Percentiles rank a stretch among this genome's conserved stretches.
Conservation (phyloP, 768 basidiomycete species). For the Botryobasidium botryosum region DNA sequence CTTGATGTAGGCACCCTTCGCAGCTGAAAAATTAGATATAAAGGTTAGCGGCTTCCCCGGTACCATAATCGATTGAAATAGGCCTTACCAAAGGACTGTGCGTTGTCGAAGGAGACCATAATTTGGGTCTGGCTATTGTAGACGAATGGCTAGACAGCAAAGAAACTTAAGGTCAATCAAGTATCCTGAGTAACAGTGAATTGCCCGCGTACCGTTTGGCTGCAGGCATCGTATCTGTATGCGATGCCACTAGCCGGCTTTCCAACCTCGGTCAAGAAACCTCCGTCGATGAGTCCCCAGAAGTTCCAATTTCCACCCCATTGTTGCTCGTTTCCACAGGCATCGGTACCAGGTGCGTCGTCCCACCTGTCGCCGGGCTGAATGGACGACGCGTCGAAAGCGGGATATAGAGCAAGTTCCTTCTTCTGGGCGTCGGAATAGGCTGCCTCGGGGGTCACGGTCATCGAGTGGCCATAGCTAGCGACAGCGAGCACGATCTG, state of each 20-base stretch:
- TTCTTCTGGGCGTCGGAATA: too few relatives aligned
- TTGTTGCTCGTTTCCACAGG: conserved; percentile 37
- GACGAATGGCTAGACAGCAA: conserved; percentile 54
- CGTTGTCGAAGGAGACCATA: conserved; percentile 51
- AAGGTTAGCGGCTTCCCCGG: too few relatives aligned
- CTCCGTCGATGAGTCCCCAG: conserved; percentile 40
- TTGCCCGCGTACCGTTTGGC: conserved; percentile 51
- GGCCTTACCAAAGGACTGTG: conserved; percentile 34
- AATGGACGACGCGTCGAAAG: too few relatives aligned
- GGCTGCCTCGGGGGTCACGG: too few relatives aligned
- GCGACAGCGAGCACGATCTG: conserved; percentile 80
- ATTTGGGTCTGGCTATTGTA: conserved; percentile 37
- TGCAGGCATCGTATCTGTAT: conserved; percentile 46
- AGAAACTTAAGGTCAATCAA: too few relatives aligned
- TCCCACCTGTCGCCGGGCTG: conserved; percentile 45
- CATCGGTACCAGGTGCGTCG: conserved; percentile 28
- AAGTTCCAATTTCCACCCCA: conserved; percentile 32
- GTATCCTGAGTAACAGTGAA: too few relatives aligned
- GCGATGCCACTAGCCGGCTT: conserved; percentile 31
- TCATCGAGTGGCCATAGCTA: conserved; percentile 14
- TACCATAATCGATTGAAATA: background rate
- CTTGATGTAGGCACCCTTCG: conserved; percentile 46
- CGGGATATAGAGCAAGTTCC: too few relatives aligned
- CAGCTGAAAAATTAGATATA: conserved; percentile 9
- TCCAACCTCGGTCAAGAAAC: conserved; percentile 35